These are phyloP conservation scores for Pseudozyma thailandica DNA, from an alignment of 1,284 basidiomycete genomes.

Conservation along the genomic window DNA sequence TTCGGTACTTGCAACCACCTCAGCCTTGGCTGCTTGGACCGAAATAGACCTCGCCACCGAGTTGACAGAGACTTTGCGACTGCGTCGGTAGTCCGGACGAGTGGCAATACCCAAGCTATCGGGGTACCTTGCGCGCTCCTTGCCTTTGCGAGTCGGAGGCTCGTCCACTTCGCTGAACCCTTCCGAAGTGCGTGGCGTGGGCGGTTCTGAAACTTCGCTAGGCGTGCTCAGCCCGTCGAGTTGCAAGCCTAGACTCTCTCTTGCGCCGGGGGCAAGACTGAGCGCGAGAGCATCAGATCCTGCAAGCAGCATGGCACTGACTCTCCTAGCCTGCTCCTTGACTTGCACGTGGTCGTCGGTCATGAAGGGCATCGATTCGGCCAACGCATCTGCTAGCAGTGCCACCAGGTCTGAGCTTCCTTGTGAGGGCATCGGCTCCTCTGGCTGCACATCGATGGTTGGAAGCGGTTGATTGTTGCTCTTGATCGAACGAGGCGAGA, in stretches of 20 bases:
- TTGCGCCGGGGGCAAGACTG: constrained; percentile 41
- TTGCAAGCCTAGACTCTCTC: constrained; percentile 34
- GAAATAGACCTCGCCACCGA: constrained; percentile 33
- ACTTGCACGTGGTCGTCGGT: constrained; percentile 8
- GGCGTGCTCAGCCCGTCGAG: constrained; percentile 41
- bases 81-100: constrained; percentile 4
- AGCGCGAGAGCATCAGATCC: constrained; percentile 49
- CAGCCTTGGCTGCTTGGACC: constrained; percentile 18
- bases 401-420: constrained; percentile 24
- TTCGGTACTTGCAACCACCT: constrained; percentile 20
- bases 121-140: constrained; percentile 8
- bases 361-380: constrained; percentile 38
- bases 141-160: not conserved
- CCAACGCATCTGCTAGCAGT: constrained; percentile 38
- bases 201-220: constrained; percentile 24
- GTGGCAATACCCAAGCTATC: constrained; percentile 5
- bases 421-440: not conserved
- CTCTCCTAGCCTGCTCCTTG: constrained; percentile 29
- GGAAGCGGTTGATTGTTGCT: constrained; percentile 4
- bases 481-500: constrained; percentile 23
- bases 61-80: constrained; percentile 38
- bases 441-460: constrained; percentile 3
- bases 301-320: constrained; percentile 46
- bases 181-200: constrained; percentile 13
- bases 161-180: constrained; percentile 1